Conservation (phyloP, 139 green algal species). For the Chlamydomonas sp. region DNA sequence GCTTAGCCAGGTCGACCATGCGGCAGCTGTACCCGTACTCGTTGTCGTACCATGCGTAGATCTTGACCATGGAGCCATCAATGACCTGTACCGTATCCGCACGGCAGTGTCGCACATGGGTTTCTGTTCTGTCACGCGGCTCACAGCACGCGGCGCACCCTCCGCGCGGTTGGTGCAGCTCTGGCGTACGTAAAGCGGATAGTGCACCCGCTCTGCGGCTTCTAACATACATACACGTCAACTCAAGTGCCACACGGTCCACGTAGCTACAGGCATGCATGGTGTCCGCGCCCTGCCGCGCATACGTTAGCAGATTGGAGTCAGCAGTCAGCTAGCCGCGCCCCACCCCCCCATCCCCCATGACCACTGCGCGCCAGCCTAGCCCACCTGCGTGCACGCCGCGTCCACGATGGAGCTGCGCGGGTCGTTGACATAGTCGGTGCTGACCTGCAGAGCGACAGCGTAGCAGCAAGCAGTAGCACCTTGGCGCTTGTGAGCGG, state of each 20-base stretch:
- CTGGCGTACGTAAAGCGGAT: no score
- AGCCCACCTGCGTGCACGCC: constrained; percentile 69
- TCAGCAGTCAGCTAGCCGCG: not conserved
- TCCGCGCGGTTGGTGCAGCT: no score
- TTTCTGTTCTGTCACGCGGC: no score
- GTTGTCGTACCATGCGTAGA: constrained; percentile 93
- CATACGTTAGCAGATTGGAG: not conserved
- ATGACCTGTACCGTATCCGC: constrained; percentile 66
- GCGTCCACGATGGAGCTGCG: constrained; percentile 85
- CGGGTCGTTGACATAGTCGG: constrained; percentile 87
- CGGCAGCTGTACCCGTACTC: constrained; percentile 83
- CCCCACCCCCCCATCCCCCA: not conserved
- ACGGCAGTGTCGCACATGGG: not conserved
- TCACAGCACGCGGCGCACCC: no score
- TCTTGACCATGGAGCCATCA: constrained; percentile 82
- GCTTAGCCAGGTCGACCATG: constrained; percentile 70
- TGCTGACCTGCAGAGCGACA: constrained; percentile 66
- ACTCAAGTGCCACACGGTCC: no score
- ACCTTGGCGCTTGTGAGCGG: not conserved
- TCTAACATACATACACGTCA: no score
- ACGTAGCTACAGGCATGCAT: no score
- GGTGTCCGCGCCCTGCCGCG: constrained; percentile 11
- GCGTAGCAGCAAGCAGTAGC: not conserved
- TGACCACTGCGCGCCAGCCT: not conserved
- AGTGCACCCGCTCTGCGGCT: no score